Percentiles rank a stretch among this genome's conserved stretches.
These are phyloP conservation scores for Pseudocercospora ulei DNA, from an alignment of 2,329 filamentous ascomycete species.

Conservation along the genomic window DNA sequence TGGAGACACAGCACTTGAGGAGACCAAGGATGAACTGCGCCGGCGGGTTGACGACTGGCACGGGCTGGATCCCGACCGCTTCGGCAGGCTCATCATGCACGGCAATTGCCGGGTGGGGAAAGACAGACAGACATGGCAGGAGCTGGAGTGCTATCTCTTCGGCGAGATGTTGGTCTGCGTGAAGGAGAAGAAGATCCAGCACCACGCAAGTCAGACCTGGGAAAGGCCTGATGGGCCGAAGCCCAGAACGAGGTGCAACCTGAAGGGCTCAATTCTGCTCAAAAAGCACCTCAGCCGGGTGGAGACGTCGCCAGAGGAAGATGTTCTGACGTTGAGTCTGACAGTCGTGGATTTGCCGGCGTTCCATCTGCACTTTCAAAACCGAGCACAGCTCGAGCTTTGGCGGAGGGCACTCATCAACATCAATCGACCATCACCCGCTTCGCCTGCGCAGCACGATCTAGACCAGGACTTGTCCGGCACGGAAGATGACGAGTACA, in stretches of 20 bases:
- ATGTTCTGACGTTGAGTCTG: conserved; percentile 76
- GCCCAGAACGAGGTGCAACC: conserved; percentile 64
- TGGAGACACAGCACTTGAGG: conserved; percentile 59
- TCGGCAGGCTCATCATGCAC: conserved; percentile 83
- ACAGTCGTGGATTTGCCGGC: conserved; percentile 86
- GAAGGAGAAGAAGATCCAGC: conserved; percentile 76
- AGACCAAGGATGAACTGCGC: conserved; percentile 76
- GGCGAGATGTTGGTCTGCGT: conserved; percentile 99
- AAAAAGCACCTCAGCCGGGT: conserved; percentile 95
- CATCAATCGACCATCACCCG: conserved; percentile 59
- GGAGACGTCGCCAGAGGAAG: conserved; percentile 61
- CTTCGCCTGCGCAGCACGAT: conserved; percentile 53
- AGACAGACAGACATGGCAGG: conserved; percentile 93
- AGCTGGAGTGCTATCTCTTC: conserved; percentile 92
- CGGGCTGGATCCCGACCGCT: conserved; percentile 82
- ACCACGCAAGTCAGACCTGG: conserved; percentile 53
- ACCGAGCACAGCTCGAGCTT: conserved; percentile 70
- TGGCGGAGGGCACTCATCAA: conserved; percentile 85
- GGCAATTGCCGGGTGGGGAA: conserved; percentile 89
- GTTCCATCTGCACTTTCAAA: conserved; percentile 85
- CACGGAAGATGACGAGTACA: conserved; percentile 32
- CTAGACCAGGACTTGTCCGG: conserved; percentile 60
- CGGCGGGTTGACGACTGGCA: conserved; percentile 97
- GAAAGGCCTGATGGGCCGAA: conserved; percentile 46
- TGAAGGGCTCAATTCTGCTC: conserved; percentile 96